phyloP scores from a whole-genome alignment of 192 early-diverging fungal genomes.

The Backusella circina region DNA sequence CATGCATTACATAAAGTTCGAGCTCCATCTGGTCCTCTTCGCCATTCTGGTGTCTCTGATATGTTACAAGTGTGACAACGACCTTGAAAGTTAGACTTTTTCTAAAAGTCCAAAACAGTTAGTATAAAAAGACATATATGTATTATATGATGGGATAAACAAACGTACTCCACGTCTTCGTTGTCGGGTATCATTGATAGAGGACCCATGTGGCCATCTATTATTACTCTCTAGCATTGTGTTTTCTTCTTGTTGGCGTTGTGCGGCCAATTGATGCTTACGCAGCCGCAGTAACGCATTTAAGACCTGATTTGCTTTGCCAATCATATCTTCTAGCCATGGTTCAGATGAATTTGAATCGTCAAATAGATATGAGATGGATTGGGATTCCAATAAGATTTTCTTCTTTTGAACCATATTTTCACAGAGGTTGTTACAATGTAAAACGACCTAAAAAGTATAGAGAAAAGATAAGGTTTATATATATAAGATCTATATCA shows the following conservation, averaged over 20 bases:
- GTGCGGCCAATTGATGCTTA: constrained; percentile 19
- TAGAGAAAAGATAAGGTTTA: not conserved
- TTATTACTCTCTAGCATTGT: not conserved
- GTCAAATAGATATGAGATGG: not conserved
- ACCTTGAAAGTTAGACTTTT: constrained; percentile 60
- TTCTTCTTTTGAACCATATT: constrained; percentile 20
- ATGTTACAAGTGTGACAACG: constrained; percentile 78
- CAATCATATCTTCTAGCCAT: constrained; percentile 28
- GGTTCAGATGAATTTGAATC: constrained; percentile 11
- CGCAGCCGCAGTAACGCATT: constrained; percentile 10
- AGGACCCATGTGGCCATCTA: not conserved
- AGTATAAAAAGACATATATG: not conserved
- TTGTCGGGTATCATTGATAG: constrained; percentile 3
- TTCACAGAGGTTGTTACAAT: constrained; percentile 17
- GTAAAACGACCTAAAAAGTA: constrained; percentile 9
- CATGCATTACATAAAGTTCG: constrained; percentile 43
- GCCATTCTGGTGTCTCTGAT: constrained; percentile 44
- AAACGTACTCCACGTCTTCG: constrained; percentile 25
- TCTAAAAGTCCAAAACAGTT: constrained; percentile 21
- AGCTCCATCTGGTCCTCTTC: constrained; percentile 55
- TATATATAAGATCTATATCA: not conserved
- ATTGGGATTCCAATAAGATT: not conserved
- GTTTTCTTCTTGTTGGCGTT: not conserved
- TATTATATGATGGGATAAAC: not conserved
- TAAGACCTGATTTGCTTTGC: constrained; percentile 19